Base-by-base conservation (phyloP, 129 eudicot genomes). In the Pittosporum tobira region DNA sequence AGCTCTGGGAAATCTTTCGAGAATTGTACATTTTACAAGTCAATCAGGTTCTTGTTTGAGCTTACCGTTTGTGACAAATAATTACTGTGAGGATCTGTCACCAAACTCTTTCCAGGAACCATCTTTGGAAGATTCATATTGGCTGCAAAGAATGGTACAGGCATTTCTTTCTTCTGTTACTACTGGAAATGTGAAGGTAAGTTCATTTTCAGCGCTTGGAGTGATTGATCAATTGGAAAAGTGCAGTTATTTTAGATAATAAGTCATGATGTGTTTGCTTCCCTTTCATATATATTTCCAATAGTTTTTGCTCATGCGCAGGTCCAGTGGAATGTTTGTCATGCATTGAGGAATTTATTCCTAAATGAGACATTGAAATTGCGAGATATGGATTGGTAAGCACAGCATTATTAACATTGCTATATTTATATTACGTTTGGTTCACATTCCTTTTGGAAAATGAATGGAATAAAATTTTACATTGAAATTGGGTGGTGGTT, bases 251-350 rank as follows among this genome's bases (percentile, higher is more conserved):
- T 15, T 22, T 46, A 31, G 25, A 21, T n/a, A n/a, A n/a, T n/a
- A n/a, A n/a, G n/a, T n/a, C 21, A 12, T 15, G 14, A 27, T 30
- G 8, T 21, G 43, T 25, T 53, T 8, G 38, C 55, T 63, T 23
- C 23, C 4, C 14, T 29, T 65, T 58, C 19, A 11, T 57, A 3
- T 52, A 19, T 38, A 21, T 34, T 67, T 28, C 15, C 23, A 22
- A 24, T 23, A 51, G 46, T 42, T 8, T 66, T 57, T 64, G 42
- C 29, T 14, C 68, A 43, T 64, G 44, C 60, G 64, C 84, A 91
- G 98, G 99, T 93, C 43, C 91, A 87, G 72, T 93, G 99, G 96
- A 93, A 93, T 61, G 99, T 87, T 54, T 93, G 99, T 62, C 96
- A 93, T 34, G 94, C 99, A 51, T 71, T 93, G 73, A 84, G 94